Conservation (phyloP, 2,329 filamentous ascomycete species). For the Paraconiothyrium sp. region DNA sequence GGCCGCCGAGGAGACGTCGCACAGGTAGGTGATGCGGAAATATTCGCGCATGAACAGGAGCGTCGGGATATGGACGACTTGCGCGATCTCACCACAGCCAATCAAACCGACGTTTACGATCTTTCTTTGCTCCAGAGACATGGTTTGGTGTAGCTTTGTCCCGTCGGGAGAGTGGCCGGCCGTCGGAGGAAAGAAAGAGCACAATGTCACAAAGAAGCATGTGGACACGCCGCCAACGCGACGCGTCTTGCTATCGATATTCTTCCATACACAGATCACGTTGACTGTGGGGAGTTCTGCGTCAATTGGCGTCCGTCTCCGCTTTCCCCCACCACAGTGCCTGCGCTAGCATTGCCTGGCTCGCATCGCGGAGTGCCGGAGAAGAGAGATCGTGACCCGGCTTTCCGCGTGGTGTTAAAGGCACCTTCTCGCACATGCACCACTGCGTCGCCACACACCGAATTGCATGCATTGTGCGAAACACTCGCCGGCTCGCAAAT, state of each 20-base stretch:
- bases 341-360: neutral
- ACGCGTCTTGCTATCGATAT: neutral
- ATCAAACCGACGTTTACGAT: conserved; percentile 10
- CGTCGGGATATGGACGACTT: conserved; percentile 64
- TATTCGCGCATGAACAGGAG: conserved; percentile 51
- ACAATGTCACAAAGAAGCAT: neutral
- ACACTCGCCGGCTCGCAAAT: no score
- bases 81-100: conserved; percentile 52
- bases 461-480: no score
- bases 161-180: neutral
- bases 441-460: no score
- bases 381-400: neutral
- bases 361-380: neutral
- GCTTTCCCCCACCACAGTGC: no score
- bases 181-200: no score
- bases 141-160: neutral
- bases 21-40: conserved; percentile 61
- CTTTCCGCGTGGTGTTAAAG: neutral
- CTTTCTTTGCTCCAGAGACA: neutral
- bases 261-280: neutral
- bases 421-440: no score
- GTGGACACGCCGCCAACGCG: neutral
- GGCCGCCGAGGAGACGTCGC: conserved; percentile 60
- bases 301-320: no score
- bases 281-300: neutral